phyloP scores from a whole-genome alignment of 345 rosid genomes.

The Syzygium oleosum region DNA sequence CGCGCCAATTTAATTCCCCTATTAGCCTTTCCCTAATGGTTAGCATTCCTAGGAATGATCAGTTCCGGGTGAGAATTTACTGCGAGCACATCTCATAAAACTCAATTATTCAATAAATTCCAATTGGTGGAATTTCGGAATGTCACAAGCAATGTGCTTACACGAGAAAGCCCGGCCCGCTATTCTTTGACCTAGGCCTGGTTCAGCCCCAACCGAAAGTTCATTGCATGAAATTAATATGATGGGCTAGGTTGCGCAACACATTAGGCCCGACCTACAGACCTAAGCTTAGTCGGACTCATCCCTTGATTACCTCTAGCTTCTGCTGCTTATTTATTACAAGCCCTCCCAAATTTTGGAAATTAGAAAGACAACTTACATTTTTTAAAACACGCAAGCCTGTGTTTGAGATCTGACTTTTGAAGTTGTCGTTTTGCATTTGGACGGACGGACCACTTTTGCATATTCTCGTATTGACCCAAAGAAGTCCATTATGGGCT shows the following conservation, averaged over 20 bases:
- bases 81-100: too few species aligned
- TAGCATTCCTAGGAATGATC: too few species aligned
- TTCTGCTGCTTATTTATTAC: neutral
- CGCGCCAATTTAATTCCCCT: too few species aligned
- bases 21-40: too few species aligned
- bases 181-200: neutral
- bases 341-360: neutral
- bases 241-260: neutral
- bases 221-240: neutral
- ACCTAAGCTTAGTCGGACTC: neutral
- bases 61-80: too few species aligned
- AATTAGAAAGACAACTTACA: neutral
- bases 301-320: neutral
- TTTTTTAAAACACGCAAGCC: neutral
- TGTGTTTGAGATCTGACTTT: neutral
- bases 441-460: neutral
- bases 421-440: neutral
- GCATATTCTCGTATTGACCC: neutral
- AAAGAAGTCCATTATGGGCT: neutral
- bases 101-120: too few species aligned
- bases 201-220: neutral
- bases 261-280: neutral
- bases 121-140: too few species aligned
- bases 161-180: neutral
- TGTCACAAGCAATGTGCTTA: neutral